These are phyloP conservation scores for Phyllosticta paracitricarpa DNA, from an alignment of 2,329 filamentous ascomycete genomes.

Conservation along the genomic window DNA sequence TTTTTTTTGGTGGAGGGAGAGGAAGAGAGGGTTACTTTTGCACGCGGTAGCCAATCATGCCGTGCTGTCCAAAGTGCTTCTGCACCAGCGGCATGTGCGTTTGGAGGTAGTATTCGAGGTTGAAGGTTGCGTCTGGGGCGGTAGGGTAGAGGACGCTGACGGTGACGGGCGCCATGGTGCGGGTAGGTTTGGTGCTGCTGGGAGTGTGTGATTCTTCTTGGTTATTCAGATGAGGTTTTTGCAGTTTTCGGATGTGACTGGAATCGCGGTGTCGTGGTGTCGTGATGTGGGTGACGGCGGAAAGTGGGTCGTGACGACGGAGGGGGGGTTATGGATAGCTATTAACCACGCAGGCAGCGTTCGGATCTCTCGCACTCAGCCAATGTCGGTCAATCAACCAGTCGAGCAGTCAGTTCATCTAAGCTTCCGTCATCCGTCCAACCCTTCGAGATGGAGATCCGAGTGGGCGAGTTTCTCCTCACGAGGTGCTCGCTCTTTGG, in stretches of 20 bases:
- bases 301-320: too few species aligned
- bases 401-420: background rate
- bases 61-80: slow-evolving; percentile 20
- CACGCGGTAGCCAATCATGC: slow-evolving; percentile 19
- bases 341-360: too few species aligned
- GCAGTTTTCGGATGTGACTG: background rate
- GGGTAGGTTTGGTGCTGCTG: background rate
- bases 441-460: background rate
- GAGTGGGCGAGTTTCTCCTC: background rate
- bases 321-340: too few species aligned
- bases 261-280: too few species aligned
- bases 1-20: background rate
- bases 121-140: slow-evolving; percentile 22
- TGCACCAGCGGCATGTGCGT: slow-evolving; percentile 30
- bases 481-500: background rate
- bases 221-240: background rate
- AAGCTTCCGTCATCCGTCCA: background rate
- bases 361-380: too few species aligned
- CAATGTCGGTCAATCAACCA: background rate
- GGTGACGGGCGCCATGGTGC: slow-evolving; percentile 14
- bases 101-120: slow-evolving; percentile 30
- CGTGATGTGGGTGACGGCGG: too few species aligned
- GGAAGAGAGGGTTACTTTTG: background rate
- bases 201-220: background rate
- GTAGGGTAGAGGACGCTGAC: slow-evolving; percentile 14